These are phyloP conservation scores for Rosa chinensis DNA, from an alignment of 306 rosid genomes.

Conservation along the genomic window DNA sequence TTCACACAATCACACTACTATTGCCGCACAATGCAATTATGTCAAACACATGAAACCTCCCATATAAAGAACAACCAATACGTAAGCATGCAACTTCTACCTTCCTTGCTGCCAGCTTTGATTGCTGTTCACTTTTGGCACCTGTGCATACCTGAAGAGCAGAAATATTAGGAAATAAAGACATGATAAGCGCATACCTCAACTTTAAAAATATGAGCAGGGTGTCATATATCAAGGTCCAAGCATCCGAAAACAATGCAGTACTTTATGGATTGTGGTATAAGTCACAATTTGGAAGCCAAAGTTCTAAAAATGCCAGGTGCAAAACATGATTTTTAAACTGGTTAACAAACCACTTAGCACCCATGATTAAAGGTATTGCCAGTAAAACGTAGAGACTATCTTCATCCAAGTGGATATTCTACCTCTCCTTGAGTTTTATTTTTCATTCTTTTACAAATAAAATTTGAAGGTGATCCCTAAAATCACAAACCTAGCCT, in stretches of 20 bases:
- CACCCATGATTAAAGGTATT: not conserved
- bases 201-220: not conserved
- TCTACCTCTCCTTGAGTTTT: not conserved
- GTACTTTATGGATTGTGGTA: not conserved
- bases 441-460: too few relatives aligned
- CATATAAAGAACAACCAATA: not conserved
- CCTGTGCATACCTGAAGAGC: constrained; percentile 61
- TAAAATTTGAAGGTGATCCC: not conserved
- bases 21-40: not conserved
- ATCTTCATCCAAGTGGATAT: not conserved
- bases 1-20: not conserved
- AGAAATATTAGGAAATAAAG: not conserved
- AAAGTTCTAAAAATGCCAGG: not conserved
- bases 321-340: not conserved
- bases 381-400: not conserved
- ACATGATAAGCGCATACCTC: not conserved
- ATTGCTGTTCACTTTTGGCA: constrained; percentile 68
- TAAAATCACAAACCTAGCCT: not conserved
- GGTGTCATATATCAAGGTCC: not conserved
- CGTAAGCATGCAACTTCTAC: constrained; percentile 26
- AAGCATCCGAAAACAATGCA: not conserved
- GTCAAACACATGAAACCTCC: not conserved
- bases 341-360: not conserved
- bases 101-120: constrained; percentile 72
- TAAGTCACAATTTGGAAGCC: not conserved